These are phyloP conservation scores for Rubia yunnanensis DNA, from an alignment of 257 asterid species.

Conservation along the genomic window DNA sequence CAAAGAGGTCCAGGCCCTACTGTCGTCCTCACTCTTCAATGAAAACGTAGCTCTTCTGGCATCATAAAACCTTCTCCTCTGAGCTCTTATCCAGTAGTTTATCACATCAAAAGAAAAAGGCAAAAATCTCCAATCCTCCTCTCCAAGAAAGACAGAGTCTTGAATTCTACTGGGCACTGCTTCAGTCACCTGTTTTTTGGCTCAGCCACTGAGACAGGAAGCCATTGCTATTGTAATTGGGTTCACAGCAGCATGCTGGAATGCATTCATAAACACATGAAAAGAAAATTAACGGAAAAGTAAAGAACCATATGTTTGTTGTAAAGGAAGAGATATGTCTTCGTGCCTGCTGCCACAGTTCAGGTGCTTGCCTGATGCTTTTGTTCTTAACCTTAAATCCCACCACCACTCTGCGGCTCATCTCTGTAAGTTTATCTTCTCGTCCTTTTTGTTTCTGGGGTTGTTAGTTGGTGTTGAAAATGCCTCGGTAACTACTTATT, in stretches of 20 bases:
- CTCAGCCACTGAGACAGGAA: background rate
- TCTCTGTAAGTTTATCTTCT: slow-evolving; percentile 28
- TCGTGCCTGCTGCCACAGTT: slow-evolving; percentile 89
- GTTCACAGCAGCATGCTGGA: background rate
- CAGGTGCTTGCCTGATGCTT: slow-evolving; percentile 80
- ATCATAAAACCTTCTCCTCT: slow-evolving; percentile 18
- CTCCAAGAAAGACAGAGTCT: background rate
- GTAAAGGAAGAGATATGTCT: slow-evolving; percentile 43
- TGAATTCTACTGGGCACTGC: background rate
- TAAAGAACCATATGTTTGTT: slow-evolving; percentile 7
- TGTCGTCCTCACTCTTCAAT: slow-evolving; percentile 12
- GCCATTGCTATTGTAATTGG: slow-evolving; percentile 1
- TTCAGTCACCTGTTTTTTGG: background rate
- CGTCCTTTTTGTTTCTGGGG: background rate
- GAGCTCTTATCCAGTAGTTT: slow-evolving; percentile 58
- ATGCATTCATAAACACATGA: slow-evolving; percentile 2
- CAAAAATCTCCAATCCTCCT: slow-evolving; percentile 3
- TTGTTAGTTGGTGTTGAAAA: background rate
- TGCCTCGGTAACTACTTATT: background rate
- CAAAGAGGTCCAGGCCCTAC: background rate
- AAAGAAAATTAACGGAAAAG: background rate
- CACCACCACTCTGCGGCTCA: slow-evolving; percentile 36
- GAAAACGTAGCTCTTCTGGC: background rate
- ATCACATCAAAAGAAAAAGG: slow-evolving; percentile 20
- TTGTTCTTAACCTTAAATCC: slow-evolving; percentile 51